Percentiles rank a stretch among this genome's conserved stretches.
Conservation (phyloP, 305 asterid genomes). For the Striga hermonthica region DNA sequence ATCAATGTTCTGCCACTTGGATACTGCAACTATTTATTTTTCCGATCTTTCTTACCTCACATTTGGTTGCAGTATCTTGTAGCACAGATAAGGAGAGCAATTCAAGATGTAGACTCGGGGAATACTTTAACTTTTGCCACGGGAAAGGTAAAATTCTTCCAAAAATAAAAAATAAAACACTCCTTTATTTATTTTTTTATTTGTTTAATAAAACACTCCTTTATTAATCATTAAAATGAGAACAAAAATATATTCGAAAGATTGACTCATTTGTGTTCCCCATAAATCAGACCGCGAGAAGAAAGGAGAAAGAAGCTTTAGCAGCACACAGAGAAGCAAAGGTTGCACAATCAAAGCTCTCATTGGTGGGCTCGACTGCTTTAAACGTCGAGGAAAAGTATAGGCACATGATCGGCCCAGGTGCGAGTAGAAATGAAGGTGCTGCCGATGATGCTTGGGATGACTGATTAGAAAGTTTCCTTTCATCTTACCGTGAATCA, state of each 20-base stretch:
- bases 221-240: neutral
- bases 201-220: too few species aligned
- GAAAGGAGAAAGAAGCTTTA: conserved; percentile 74
- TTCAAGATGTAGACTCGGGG: conserved; percentile 73
- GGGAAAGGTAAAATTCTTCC: conserved; percentile 93
- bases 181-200: conserved; percentile 10
- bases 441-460: conserved; percentile 93
- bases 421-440: conserved; percentile 57
- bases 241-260: neutral
- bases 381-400: conserved; percentile 80
- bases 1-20: conserved; percentile 23
- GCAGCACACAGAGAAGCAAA: conserved; percentile 71
- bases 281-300: conserved; percentile 57
- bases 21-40: neutral
- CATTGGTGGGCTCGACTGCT: conserved; percentile 42
- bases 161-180: too few species aligned
- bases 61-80: conserved; percentile 54
- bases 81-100: conserved; percentile 75
- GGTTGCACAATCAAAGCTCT: conserved; percentile 46
- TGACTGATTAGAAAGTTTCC: conserved; percentile 40
- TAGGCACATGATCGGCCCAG: conserved; percentile 66
- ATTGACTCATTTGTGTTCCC: neutral
- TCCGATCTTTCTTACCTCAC: conserved; percentile 15
- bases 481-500: too few species aligned
- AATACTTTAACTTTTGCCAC: conserved; percentile 62